Percentiles rank a stretch among this genome's conserved stretches.
phyloP scores from a whole-genome alignment of 768 basidiomycete genomes.

The Lyophyllum atratum region DNA sequence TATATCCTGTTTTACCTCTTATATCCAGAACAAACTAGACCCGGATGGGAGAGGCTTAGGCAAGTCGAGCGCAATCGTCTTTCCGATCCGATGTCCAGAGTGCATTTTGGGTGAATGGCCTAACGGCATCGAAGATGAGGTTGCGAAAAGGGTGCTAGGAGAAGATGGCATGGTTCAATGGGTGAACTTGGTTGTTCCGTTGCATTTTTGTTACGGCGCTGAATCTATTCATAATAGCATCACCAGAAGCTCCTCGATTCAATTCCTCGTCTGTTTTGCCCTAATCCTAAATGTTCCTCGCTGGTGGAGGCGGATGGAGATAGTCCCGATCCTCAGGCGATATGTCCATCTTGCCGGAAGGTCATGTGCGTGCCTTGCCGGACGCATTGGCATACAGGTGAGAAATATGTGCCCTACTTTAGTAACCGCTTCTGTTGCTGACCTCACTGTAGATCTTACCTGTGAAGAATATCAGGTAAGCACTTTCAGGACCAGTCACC shows the following conservation, averaged over 20 bases:
- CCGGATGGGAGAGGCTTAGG: slow-evolving; percentile 31
- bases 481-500: neutral
- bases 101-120: slow-evolving; percentile 32
- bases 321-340: slow-evolving; percentile 30
- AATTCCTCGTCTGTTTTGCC: slow-evolving; percentile 36
- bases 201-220: neutral
- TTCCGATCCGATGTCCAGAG: slow-evolving; percentile 40
- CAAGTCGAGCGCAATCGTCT: slow-evolving; percentile 28
- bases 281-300: slow-evolving; percentile 37
- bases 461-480: slow-evolving; percentile 17
- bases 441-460: slow-evolving; percentile 1
- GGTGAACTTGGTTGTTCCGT: slow-evolving; percentile 21
- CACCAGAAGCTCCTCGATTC: slow-evolving; percentile 36
- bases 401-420: neutral
- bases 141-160: slow-evolving; percentile 31
- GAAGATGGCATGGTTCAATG: slow-evolving; percentile 35
- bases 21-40: slow-evolving; percentile 36
- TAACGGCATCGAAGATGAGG: slow-evolving; percentile 34
- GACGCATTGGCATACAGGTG: slow-evolving; percentile 36
- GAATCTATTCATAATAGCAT: slow-evolving; percentile 22
- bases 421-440: neutral
- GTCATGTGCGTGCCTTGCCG: slow-evolving; percentile 37
- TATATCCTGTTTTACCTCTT: slow-evolving; percentile 32
- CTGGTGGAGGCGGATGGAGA: slow-evolving; percentile 36
- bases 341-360: slow-evolving; percentile 33